A percentile compares a stretch with the other conserved stretches of the same genome.
These are phyloP conservation scores for Parietaria judaica DNA, from an alignment of 306 rosid species.

Conservation along the genomic window DNA sequence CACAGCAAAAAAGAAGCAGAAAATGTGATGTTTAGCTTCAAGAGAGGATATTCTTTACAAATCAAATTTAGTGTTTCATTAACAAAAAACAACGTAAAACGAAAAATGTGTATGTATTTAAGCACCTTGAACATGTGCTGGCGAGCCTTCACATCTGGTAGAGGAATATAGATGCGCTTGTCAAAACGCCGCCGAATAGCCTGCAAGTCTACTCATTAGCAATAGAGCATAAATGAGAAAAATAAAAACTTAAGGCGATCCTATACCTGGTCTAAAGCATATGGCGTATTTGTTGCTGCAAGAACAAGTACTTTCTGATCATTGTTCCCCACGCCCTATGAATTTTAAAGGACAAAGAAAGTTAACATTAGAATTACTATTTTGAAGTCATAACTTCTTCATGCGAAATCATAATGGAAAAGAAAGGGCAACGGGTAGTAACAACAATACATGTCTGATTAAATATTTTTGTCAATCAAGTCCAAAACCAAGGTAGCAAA, in stretches of 20 bases:
- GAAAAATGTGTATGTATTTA: constrained; percentile 17
- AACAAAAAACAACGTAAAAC: not conserved
- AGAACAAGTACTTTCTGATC: constrained; percentile 98
- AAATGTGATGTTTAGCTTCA: not conserved
- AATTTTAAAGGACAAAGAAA: constrained; percentile 18
- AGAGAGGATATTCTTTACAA: not conserved
- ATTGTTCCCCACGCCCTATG: constrained; percentile 89
- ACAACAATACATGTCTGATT: too few species aligned
- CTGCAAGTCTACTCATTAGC: constrained; percentile 43
- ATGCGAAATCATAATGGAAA: not conserved
- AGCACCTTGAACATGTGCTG: constrained; percentile 93
- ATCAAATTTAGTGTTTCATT: not conserved
- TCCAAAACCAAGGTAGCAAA: too few species aligned
- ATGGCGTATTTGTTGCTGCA: constrained; percentile 98
- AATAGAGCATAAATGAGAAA: constrained; percentile 6
- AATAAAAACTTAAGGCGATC: constrained; percentile 10
- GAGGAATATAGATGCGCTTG: constrained; percentile 97
- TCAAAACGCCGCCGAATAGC: constrained; percentile 98
- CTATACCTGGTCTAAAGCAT: constrained; percentile 91
- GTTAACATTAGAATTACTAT: constrained; percentile 6
- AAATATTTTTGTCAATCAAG: too few species aligned
- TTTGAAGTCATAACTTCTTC: not conserved
- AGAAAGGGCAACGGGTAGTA: too few species aligned
- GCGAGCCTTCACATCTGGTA: constrained; percentile 90
- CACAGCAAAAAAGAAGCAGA: constrained; percentile 15